Evolutionary conservation across 1,139 yeast genomes (phyloP), one percentile per base, ranked within the genome.

Genomic region (Geotrichum reessii): DNA sequence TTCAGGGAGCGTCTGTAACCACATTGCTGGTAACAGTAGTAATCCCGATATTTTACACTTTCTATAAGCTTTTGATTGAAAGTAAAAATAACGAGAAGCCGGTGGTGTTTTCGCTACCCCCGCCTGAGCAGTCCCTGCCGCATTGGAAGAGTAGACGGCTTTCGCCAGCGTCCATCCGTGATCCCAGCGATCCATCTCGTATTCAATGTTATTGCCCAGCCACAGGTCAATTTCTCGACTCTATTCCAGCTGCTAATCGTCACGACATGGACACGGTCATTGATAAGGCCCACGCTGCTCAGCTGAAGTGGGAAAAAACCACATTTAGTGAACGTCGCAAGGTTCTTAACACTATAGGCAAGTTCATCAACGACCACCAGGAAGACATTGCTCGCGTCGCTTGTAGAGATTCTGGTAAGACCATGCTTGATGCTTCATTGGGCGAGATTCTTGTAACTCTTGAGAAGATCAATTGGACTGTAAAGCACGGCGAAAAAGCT

Each of bases 161-260:
- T 44, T 81, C 82, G 59, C 85, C 90, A 0, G 77, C 83, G 14
- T 75, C 81, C 14, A 76, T 85, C 8, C 74, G 76, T 55, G 78
- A 75, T 60, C 71, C 80, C 1, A 81, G 79, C 50, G 92, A 87
- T 59, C 87, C 91, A 0, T 77, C 74, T 24, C 77, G 75, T 65
- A 87, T 92, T 62, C 95, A 88, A 69, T 83, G 93, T 63, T 87
- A 88, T 70, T 93, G 98, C 73, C 98, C 99, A 5, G 97, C 98
- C 0, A 93, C 98, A 0, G 95, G 97, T 33, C 97, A 90, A 73
- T 84, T 78, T 61, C 76, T 93, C 64, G 98, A 96, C 0, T 78
- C 84, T 19, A 84, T 84, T 65, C 76, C 78, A 50, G 84, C 90
- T 4, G 83, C 84, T 58, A 73, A 86, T 11, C 77, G 78, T 54